These are phyloP conservation scores for Mycena venus DNA, from an alignment of 768 basidiomycete genomes.

Conservation along the genomic window DNA sequence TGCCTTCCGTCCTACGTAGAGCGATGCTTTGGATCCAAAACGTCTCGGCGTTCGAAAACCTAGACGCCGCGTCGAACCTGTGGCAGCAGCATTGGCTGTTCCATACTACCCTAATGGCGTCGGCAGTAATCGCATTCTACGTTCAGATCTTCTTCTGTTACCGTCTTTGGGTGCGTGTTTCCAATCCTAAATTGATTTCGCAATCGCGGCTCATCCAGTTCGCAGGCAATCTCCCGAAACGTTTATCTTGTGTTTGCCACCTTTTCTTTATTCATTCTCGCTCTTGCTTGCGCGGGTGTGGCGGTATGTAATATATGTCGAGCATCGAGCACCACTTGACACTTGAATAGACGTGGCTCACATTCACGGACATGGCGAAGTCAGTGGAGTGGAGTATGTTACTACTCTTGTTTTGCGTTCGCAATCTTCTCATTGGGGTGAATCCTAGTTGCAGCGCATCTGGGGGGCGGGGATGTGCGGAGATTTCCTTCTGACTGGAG, in stretches of 20 bases:
- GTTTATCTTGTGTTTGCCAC: neutral
- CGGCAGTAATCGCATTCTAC: neutral
- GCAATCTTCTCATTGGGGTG: too few relatives aligned
- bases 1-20: too few relatives aligned
- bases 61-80: too few relatives aligned
- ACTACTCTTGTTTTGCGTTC: too few relatives aligned
- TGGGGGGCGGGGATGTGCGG: neutral
- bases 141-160: neutral
- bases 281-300: neutral
- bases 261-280: neutral
- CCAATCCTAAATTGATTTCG: neutral
- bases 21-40: neutral
- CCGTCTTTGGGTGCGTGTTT: neutral
- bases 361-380: neutral
- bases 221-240: neutral
- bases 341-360: neutral
- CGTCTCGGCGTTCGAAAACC: neutral
- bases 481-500: neutral
- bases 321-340: neutral
- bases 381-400: neutral
- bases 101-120: neutral
- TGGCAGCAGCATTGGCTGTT: neutral
- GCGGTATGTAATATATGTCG: neutral
- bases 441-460: neutral
- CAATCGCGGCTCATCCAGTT: neutral